Percentiles rank a stretch among this genome's conserved stretches.
Conservation (phyloP, 2,329 filamentous ascomycete genomes). For the Ophiostoma triangulosporum region DNA sequence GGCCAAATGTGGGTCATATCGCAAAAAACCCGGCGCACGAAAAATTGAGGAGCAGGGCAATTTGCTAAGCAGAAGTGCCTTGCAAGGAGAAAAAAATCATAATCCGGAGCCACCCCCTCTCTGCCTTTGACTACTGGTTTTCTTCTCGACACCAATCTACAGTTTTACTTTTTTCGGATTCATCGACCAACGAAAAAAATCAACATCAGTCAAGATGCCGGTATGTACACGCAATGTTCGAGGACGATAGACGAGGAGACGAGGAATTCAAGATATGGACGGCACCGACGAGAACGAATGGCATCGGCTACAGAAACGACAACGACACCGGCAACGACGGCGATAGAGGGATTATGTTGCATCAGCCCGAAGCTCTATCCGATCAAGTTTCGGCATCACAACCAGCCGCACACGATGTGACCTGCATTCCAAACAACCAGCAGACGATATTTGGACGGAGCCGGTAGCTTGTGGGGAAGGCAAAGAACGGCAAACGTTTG, state of each 20-base stretch:
- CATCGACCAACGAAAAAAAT: slow-evolving; percentile 17
- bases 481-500: too few species aligned
- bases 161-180: slow-evolving; percentile 15
- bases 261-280: neutral
- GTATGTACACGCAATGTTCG: slow-evolving; percentile 18
- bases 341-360: neutral
- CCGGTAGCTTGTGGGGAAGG: too few species aligned
- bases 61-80: neutral
- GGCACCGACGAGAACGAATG: neutral
- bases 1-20: neutral
- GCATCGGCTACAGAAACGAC: neutral
- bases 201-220: slow-evolving; percentile 26
- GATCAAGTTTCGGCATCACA: neutral
- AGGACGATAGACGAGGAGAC: neutral
- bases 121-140: slow-evolving; percentile 7
- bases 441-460: too few species aligned
- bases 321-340: neutral
- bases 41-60: slow-evolving; percentile 6
- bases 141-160: slow-evolving; percentile 14
- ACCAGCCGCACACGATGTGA: neutral
- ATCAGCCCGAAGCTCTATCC: neutral
- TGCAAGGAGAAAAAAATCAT: slow-evolving; percentile 8
- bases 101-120: slow-evolving; percentile 6
- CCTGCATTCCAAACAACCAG: neutral
- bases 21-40: slow-evolving; percentile 9